Conservation (phyloP, 108 stramenopile species). For the Epipyxis sp. region DNA sequence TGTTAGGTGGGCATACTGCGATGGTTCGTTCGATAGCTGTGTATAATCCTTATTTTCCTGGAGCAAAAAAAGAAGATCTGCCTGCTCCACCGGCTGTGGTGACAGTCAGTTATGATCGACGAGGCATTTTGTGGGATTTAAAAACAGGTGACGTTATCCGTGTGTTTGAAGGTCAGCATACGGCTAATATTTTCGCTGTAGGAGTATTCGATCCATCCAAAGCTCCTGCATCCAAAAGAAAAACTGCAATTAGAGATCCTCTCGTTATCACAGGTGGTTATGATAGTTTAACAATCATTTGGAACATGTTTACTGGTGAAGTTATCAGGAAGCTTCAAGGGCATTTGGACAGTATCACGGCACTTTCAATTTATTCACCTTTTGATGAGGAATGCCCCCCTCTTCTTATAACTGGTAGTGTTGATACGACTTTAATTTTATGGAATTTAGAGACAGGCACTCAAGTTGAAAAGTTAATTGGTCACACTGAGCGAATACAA, state of each 20-base stretch:
- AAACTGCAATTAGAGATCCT: background rate
- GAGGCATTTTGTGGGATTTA: background rate
- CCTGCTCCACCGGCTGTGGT: background rate
- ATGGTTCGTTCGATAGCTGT: background rate
- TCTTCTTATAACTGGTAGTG: background rate
- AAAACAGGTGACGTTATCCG: background rate
- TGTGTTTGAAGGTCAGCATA: no score
- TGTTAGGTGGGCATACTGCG: background rate
- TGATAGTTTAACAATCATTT: background rate
- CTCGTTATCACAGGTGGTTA: background rate
- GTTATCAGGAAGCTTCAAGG: background rate
- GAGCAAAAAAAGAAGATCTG: background rate
- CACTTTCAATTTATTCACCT: background rate
- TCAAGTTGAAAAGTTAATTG: background rate
- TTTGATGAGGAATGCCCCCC: background rate
- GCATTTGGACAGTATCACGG: slow-evolving; percentile 17
- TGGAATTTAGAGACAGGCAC: slow-evolving; percentile 2
- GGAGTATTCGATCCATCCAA: no score
- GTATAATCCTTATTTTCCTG: background rate
- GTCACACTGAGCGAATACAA: slow-evolving; percentile 15
- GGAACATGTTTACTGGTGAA: background rate
- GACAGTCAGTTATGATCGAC: background rate
- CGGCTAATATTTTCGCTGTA: no score
- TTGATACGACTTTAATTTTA: background rate
- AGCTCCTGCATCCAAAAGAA: no score